These are phyloP conservation scores for Crepidotus variabilis DNA, from an alignment of 768 basidiomycete species.

Conservation along the genomic window DNA sequence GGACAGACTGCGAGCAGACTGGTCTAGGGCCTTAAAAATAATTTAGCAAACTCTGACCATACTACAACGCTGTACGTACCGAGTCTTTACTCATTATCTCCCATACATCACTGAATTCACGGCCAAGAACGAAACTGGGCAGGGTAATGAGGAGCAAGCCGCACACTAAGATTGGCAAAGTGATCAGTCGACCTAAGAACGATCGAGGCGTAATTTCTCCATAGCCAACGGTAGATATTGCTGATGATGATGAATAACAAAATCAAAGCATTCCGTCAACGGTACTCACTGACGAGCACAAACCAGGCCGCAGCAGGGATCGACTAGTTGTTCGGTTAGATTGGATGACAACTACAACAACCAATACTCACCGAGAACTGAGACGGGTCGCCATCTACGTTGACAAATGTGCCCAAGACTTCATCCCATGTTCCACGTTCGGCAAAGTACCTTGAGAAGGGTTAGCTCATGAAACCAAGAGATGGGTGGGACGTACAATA, in stretches of 20 bases:
- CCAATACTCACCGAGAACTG: slow-evolving; percentile 61
- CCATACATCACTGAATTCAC: slow-evolving; percentile 91
- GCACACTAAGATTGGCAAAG: slow-evolving; percentile 82
- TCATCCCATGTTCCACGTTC: slow-evolving; percentile 91
- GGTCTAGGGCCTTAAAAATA: slow-evolving; percentile 3
- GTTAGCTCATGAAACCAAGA: neutral
- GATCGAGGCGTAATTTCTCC: slow-evolving; percentile 90
- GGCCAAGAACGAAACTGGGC: slow-evolving; percentile 86
- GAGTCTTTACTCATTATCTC: slow-evolving; percentile 64
- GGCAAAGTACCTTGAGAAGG: slow-evolving; percentile 67
- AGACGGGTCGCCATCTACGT: slow-evolving; percentile 79
- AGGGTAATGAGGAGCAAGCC: slow-evolving; percentile 87
- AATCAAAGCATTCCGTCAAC: neutral
- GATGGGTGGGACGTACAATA: slow-evolving; percentile 52
- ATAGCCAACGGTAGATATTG: slow-evolving; percentile 88
- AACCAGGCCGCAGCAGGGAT: slow-evolving; percentile 60
- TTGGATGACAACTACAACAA: neutral
- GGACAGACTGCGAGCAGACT: neutral
- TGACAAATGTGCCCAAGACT: slow-evolving; percentile 74
- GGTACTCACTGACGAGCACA: slow-evolving; percentile 69
- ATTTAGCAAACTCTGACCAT: neutral
- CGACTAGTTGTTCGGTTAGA: slow-evolving; percentile 18
- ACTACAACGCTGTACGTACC: slow-evolving; percentile 23
- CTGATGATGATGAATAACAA: slow-evolving; percentile 28
- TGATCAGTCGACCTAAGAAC: slow-evolving; percentile 81